A percentile compares a stretch with the other conserved stretches of the same genome.
Conservation (phyloP, 352 stramenopile genomes). For the Pythium guiyangense region DNA sequence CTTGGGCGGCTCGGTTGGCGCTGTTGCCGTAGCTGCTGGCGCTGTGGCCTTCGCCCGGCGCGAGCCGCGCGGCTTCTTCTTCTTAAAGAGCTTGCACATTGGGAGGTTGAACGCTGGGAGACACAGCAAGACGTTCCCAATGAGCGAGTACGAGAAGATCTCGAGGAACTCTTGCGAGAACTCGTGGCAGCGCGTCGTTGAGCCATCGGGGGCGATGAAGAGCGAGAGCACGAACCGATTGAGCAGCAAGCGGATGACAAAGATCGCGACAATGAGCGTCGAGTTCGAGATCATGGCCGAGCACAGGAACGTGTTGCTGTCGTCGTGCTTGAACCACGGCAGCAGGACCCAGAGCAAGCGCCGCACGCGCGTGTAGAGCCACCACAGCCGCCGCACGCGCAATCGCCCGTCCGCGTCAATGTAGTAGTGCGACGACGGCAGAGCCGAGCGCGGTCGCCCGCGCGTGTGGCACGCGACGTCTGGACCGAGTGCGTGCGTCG, state of each 20-base stretch:
- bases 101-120: constrained; percentile 60
- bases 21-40: not conserved
- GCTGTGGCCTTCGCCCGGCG: not conserved
- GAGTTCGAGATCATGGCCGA: constrained; percentile 73
- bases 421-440: constrained; percentile 63
- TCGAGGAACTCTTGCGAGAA: constrained; percentile 63
- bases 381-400: constrained; percentile 47
- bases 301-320: constrained; percentile 79
- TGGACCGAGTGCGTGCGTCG: not conserved
- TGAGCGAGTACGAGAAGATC: constrained; percentile 56
- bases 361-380: constrained; percentile 44
- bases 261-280: constrained; percentile 56
- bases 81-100: constrained; percentile 47
- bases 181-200: constrained; percentile 26
- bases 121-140: constrained; percentile 61
- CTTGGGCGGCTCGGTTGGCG: constrained; percentile 6
- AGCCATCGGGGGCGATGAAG: constrained; percentile 21
- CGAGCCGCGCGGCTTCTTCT: constrained; percentile 6
- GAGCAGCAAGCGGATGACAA: constrained; percentile 40
- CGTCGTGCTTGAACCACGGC: constrained; percentile 59
- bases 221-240: constrained; percentile 41
- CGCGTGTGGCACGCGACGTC: not conserved
- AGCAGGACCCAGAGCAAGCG: constrained; percentile 43
- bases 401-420: constrained; percentile 46
- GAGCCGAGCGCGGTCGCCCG: not conserved